Conservation (phyloP, 2,329 filamentous ascomycete genomes). For the Aureobasidium sp. region DNA sequence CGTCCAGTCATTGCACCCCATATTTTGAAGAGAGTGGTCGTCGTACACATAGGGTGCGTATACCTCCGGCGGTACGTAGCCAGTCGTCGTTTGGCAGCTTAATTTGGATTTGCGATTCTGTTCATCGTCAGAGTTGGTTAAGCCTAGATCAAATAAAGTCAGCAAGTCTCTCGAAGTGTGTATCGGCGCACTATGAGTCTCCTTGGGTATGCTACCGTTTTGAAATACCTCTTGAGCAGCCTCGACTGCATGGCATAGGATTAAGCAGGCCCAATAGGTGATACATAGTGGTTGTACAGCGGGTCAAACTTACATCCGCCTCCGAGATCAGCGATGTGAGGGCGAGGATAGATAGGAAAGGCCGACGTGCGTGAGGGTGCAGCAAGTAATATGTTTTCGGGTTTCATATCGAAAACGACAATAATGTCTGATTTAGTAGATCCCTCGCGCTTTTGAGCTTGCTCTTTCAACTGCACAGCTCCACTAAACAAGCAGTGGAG, state of each 20-base stretch:
- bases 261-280: not conserved
- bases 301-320: not conserved
- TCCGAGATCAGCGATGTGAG: not conserved
- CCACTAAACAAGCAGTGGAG: not conserved
- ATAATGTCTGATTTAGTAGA: not conserved
- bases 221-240: not conserved
- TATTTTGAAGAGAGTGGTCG: too few relatives aligned
- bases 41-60: too few relatives aligned
- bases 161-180: not conserved
- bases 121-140: not conserved
- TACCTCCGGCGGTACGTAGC: not conserved
- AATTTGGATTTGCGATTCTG: not conserved
- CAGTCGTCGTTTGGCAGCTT: not conserved
- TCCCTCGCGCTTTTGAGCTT: not conserved
- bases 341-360: not conserved
- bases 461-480: not conserved
- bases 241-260: not conserved
- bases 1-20: not conserved
- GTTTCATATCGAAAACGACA: constrained; percentile 1
- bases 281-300: not conserved
- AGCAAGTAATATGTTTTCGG: not conserved
- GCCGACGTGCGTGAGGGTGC: not conserved
- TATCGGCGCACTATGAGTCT: not conserved
- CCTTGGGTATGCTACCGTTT: not conserved
- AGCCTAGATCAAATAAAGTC: not conserved